Evolutionary conservation across 2,329 filamentous ascomycete species (phyloP).

Genomic region (Chrysoporthe austroafricana): DNA sequence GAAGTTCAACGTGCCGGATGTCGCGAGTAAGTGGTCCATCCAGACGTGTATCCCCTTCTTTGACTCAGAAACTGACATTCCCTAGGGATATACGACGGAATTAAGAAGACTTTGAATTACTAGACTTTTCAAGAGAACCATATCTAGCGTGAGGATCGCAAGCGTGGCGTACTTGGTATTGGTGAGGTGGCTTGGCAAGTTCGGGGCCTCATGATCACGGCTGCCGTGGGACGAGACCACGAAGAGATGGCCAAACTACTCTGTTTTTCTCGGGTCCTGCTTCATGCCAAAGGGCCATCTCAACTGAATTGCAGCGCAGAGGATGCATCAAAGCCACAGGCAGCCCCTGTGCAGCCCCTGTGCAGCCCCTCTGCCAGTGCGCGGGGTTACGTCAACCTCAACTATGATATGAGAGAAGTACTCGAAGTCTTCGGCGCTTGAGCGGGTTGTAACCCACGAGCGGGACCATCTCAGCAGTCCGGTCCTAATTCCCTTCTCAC

Average conservation of each 20-base stretch:
- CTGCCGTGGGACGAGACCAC: neutral
- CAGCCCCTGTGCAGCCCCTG: too few species aligned
- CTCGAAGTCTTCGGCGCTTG: too few species aligned
- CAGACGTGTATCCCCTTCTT: neutral
- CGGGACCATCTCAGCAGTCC: too few species aligned
- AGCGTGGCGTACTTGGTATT: neutral
- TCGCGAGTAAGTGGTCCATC: conserved; percentile 70
- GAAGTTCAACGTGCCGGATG: conserved; percentile 80
- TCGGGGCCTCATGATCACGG: neutral
- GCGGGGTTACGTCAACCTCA: too few species aligned
- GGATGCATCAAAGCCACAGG: neutral
- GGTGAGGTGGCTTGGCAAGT: neutral
- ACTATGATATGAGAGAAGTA: too few species aligned
- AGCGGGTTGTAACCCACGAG: too few species aligned
- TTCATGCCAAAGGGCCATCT: neutral
- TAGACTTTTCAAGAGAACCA: conserved; percentile 37
- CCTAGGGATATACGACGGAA: conserved; percentile 71
- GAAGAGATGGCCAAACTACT: neutral
- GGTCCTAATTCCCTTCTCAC: too few species aligned
- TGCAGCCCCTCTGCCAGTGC: too few species aligned
- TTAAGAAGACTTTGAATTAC: conserved; percentile 69
- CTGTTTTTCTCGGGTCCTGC: neutral
- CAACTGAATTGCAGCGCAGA: neutral
- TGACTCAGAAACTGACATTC: conserved; percentile 34
- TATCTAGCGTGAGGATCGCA: neutral